Percentiles rank a stretch among this genome's conserved stretches.
These are phyloP conservation scores for Kokia cookei DNA, from an alignment of 441 rosid genomes.

Conservation along the genomic window DNA sequence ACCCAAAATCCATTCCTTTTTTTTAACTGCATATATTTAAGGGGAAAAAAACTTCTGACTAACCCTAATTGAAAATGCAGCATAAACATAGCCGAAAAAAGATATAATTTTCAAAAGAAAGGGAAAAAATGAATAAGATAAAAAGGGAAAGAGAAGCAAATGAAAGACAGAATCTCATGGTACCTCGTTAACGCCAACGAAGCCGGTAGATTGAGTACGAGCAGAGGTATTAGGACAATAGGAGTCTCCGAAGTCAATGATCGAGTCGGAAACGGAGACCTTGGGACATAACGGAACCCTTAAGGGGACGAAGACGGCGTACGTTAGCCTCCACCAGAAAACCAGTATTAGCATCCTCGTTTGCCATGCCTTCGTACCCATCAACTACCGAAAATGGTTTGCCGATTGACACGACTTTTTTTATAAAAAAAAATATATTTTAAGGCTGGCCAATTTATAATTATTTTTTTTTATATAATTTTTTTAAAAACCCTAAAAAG, in stretches of 20 bases:
- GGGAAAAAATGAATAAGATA: not conserved
- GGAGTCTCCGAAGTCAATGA: constrained; percentile 45
- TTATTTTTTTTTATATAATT: not conserved
- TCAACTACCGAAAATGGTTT: constrained; percentile 7
- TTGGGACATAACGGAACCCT: constrained; percentile 41
- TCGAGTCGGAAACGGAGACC: constrained; percentile 35
- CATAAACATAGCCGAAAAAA: not conserved
- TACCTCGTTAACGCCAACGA: constrained; percentile 70
- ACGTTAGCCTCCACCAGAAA: constrained; percentile 27
- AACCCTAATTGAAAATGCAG: not conserved
- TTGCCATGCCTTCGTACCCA: constrained; percentile 45
- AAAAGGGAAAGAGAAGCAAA: not conserved
- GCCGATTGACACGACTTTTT: not conserved
- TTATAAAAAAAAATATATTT: not conserved
- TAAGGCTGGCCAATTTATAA: not conserved
- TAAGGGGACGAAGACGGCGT: constrained; percentile 18
- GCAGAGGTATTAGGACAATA: constrained; percentile 24
- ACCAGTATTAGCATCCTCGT: constrained; percentile 31
- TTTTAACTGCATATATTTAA: not conserved
- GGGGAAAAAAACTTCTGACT: not conserved
- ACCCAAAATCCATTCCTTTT: not conserved
- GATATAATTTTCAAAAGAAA: not conserved
- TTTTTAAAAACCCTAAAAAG: not conserved
- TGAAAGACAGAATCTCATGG: not conserved
- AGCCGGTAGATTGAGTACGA: constrained; percentile 21